phyloP scores from a whole-genome alignment of 129 eudicot species.

The Arctium minus region DNA sequence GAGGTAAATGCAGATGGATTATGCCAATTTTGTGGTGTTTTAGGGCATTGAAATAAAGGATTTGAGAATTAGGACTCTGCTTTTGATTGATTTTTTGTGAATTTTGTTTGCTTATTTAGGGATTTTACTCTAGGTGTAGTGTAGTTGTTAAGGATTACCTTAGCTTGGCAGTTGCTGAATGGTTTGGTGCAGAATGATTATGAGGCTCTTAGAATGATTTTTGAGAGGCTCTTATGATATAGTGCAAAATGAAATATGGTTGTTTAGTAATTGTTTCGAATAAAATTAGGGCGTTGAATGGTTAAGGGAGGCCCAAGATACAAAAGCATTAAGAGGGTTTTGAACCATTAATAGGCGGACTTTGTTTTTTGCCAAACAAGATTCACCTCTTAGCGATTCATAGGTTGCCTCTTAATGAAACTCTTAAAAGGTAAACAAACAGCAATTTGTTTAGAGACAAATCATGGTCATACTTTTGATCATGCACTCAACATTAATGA shows the following conservation, averaged over 20 bases:
- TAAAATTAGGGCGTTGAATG: no score
- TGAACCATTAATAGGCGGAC: no score
- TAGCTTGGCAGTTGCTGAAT: not conserved
- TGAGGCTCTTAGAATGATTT: no score
- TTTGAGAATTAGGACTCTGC: not conserved
- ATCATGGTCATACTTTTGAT: not conserved
- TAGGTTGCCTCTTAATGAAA: no score
- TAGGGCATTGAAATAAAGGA: slow-evolving; percentile 12
- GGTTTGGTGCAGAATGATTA: not conserved
- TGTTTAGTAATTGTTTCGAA: no score
- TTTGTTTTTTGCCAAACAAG: no score
- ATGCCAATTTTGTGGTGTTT: not conserved
- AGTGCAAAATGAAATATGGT: no score
- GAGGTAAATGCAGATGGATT: not conserved
- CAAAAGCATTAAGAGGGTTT: no score
- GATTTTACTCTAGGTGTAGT: not conserved
- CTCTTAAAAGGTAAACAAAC: not conserved
- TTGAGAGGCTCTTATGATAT: no score
- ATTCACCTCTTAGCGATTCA: not conserved
- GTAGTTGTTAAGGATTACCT: not conserved
- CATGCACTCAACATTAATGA: not conserved
- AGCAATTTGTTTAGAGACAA: not conserved
- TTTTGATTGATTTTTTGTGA: not conserved
- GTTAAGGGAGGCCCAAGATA: no score
- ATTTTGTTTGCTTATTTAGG: slow-evolving; percentile 8